Percentiles rank a stretch among this genome's conserved stretches.
These are phyloP conservation scores for Yamadazyma nakazawae DNA, from an alignment of 805 yeast species.

Conservation along the genomic window DNA sequence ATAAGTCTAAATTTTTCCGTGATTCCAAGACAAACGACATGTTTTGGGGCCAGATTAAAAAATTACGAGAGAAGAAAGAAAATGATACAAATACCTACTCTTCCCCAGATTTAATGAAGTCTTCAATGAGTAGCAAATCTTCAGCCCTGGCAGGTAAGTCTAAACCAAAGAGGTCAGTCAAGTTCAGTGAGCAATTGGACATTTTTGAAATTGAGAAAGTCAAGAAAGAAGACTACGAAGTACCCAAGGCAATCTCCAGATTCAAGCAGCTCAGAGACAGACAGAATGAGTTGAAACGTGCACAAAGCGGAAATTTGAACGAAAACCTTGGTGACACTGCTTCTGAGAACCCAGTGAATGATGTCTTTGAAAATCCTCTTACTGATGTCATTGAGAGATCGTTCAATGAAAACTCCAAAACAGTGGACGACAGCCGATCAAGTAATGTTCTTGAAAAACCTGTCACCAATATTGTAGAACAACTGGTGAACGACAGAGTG, in stretches of 20 bases:
- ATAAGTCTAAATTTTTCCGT: constrained; percentile 18
- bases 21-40: constrained; percentile 15
- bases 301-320: not conserved
- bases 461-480: not conserved
- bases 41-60: constrained; percentile 41
- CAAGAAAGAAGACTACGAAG: constrained; percentile 43
- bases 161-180: constrained; percentile 45
- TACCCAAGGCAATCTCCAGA: constrained; percentile 13
- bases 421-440: no score
- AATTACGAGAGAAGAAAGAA: constrained; percentile 20
- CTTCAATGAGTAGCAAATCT: not conserved
- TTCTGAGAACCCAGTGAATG: constrained; percentile 4
- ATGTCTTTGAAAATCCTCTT: constrained; percentile 5
- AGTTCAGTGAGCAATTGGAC: constrained; percentile 50
- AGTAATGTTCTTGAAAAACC: not conserved
- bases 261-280: constrained; percentile 16
- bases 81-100: not conserved
- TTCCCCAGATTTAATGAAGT: not conserved
- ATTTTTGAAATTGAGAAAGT: constrained; percentile 60
- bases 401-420: no score
- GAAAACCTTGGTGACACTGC: not conserved
- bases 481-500: not conserved
- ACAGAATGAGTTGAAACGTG: not conserved
- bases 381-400: not conserved
- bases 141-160: not conserved